phyloP scores from a whole-genome alignment of 768 basidiomycete species.

The Scleroderma bovista region DNA sequence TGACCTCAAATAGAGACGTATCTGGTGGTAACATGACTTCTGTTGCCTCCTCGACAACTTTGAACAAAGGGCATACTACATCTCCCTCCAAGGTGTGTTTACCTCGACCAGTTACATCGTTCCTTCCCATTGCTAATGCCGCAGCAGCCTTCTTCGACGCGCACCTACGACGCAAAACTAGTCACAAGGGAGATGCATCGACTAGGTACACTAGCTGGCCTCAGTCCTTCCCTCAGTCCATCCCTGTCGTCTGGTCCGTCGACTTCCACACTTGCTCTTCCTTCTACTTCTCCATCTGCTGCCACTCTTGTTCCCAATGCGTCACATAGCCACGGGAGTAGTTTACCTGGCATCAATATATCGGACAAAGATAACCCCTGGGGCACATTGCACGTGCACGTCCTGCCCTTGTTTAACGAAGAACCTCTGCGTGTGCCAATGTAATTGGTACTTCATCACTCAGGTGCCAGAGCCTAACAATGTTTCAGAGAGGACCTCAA shows the following conservation, averaged over 20 bases:
- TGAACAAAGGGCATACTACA: constrained; percentile 24
- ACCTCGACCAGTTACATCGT: constrained; percentile 14
- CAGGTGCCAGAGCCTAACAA: constrained; percentile 5
- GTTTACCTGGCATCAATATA: constrained; percentile 19
- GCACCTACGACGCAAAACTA: constrained; percentile 75
- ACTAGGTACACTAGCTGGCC: constrained; percentile 56
- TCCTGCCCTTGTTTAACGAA: constrained; percentile 88
- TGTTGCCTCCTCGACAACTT: constrained; percentile 17
- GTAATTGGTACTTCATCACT: constrained; percentile 34
- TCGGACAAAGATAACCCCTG: constrained; percentile 64
- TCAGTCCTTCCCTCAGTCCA: constrained; percentile 40
- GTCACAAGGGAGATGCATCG: constrained; percentile 85
- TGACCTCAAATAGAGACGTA: constrained; percentile 14
- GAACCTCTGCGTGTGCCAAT: constrained; percentile 82
- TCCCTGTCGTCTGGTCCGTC: constrained; percentile 40
- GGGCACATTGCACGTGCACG: constrained; percentile 78
- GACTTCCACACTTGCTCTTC: constrained; percentile 41
- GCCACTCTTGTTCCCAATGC: constrained; percentile 24
- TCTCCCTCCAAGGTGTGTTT: constrained; percentile 32
- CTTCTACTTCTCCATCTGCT: constrained; percentile 35
- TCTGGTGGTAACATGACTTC: constrained; percentile 21
- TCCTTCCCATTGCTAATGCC: constrained; percentile 5
- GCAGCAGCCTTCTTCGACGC: constrained; percentile 49
- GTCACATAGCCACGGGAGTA: constrained; percentile 25
- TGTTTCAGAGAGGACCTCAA: constrained; percentile 81